Evolutionary conservation across 2,329 filamentous ascomycete genomes (phyloP).

Genomic region (Ramichloridium luteum): DNA sequence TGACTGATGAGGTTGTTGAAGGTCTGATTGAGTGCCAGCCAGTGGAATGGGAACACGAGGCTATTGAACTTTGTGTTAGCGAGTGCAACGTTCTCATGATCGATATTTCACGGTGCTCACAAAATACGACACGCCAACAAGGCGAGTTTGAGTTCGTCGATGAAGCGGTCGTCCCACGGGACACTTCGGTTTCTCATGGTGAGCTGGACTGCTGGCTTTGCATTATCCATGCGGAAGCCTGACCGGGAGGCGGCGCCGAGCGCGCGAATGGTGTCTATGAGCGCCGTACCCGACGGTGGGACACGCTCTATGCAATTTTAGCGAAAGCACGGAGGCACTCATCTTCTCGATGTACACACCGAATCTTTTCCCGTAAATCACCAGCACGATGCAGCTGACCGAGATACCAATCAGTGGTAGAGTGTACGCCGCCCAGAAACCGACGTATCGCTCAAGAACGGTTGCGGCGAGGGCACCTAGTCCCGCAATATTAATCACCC

Average conservation of each 20-base stretch:
- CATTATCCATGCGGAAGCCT: constrained; percentile 47
- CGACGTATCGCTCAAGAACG: constrained; percentile 54
- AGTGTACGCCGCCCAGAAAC: constrained; percentile 58
- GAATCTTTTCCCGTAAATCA: too few species aligned
- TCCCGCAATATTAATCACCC: constrained; percentile 60
- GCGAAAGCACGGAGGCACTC: too few species aligned
- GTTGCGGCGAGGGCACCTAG: constrained; percentile 55
- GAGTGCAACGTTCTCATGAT: not conserved
- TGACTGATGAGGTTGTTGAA: constrained; percentile 39
- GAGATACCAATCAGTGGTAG: too few species aligned
- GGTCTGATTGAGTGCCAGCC: constrained; percentile 28
- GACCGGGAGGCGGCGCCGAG: too few species aligned
- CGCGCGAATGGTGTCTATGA: too few species aligned
- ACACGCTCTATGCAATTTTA: too few species aligned
- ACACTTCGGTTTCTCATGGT: constrained; percentile 35
- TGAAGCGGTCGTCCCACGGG: constrained; percentile 56
- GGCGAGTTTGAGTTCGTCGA: constrained; percentile 59
- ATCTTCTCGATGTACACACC: too few species aligned
- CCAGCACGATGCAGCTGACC: too few species aligned
- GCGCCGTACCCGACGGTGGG: too few species aligned
- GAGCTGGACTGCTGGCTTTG: constrained; percentile 54
- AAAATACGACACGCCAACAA: constrained; percentile 53
- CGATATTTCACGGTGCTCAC: not conserved
- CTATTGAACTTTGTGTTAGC: not conserved
- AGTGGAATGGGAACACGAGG: constrained; percentile 34